Evolutionary conservation across 2,329 filamentous ascomycete species (phyloP), one percentile per base, ranked within the genome.

Genomic region (Niveomyces coronatus): DNA sequence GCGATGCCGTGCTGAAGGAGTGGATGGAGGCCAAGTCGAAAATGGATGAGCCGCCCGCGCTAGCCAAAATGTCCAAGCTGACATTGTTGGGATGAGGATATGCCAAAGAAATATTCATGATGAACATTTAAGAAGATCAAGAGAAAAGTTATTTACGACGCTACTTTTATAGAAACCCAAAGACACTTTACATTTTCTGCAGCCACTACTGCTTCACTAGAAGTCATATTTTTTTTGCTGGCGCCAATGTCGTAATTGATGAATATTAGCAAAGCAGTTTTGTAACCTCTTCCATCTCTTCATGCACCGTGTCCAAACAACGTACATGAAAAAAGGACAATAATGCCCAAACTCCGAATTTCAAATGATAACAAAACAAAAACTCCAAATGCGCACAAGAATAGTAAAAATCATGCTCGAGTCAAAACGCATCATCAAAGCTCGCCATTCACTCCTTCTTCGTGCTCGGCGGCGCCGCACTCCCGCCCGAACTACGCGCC

Each of bases 1-100:
- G 64, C 2, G 68, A 71, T 16, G 70, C 65, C 4, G 71, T 76
- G 23, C 49, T 74, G 37, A 61, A 62, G 39, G 70, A 74, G 42
- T 69, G 64, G 44, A 53, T 72, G 32, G 57, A 67, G 42, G 68
- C 61, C 7, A 58, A 55, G 46, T 61, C 58, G 47, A 61, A 64
- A 50, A 64, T 55, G 47, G 58, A 67, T 48, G 61, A 67, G 39
- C 58, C 68, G 24, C 72, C 72, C 17, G 54, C 66, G 9, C 61
- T 76, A n/a, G 60, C 57, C 29, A 55, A 53, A 3, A 58, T 76
- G 49, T 60, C 67, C 51, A 71, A 62, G 53, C 47, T 77, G 37
- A 62, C 65, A 11, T 52, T 77, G 16, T 46, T 76, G 27, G 71
- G 69, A 5, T 70, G 53, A 50, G 54, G 37, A 37, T n/a, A n/a